phyloP scores from a whole-genome alignment of 805 yeast species.

The Candida xiaguanensis region DNA sequence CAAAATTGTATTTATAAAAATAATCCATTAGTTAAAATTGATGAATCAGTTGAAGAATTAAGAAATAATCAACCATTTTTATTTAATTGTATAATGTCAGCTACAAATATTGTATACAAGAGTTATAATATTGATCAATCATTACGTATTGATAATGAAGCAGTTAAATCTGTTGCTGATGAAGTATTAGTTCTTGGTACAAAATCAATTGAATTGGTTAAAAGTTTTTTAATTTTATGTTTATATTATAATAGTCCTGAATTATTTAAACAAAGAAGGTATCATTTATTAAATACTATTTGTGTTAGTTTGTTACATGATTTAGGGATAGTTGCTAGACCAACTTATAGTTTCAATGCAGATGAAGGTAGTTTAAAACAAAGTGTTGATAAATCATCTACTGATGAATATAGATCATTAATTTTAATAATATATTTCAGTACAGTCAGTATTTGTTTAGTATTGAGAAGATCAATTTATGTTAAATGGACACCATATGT shows the following conservation, averaged over 20 bases:
- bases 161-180: slow-evolving; percentile 46
- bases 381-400: slow-evolving; percentile 4
- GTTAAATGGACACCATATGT: slow-evolving; percentile 64
- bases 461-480: slow-evolving; percentile 59
- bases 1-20: slow-evolving; percentile 40
- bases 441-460: slow-evolving; percentile 60
- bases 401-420: slow-evolving; percentile 29
- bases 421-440: slow-evolving; percentile 58
- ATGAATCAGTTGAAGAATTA: slow-evolving; percentile 44
- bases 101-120: slow-evolving; percentile 43
- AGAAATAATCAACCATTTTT: slow-evolving; percentile 54
- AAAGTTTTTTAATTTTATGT: slow-evolving; percentile 56
- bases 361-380: slow-evolving; percentile 12
- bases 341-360: slow-evolving; percentile 20
- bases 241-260: slow-evolving; percentile 87
- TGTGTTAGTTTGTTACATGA: slow-evolving; percentile 71
- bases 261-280: slow-evolving; percentile 72
- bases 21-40: slow-evolving; percentile 58
- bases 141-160: slow-evolving; percentile 49
- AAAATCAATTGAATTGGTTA: slow-evolving; percentile 65
- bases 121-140: slow-evolving; percentile 36
- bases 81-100: slow-evolving; percentile 62
- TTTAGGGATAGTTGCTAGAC: slow-evolving; percentile 62
- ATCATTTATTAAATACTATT: slow-evolving; percentile 63
- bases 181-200: slow-evolving; percentile 69